Percentiles rank a stretch among this genome's conserved stretches.
phyloP scores from a whole-genome alignment of 2,329 filamentous ascomycete species.

The Apiospora phragmitis region DNA sequence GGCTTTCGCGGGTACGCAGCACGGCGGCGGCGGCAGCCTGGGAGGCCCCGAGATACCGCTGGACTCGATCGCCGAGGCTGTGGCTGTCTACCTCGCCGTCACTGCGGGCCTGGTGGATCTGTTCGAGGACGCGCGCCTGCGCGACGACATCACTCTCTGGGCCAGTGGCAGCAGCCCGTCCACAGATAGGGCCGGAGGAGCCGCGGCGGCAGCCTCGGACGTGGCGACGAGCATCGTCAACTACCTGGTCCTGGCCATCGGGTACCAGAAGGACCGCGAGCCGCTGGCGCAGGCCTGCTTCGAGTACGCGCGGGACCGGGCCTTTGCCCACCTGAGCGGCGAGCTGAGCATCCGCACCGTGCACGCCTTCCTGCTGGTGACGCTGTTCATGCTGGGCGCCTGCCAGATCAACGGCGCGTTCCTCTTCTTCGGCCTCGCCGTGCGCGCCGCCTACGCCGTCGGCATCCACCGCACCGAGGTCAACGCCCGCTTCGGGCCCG shows the following conservation, averaged over 20 bases:
- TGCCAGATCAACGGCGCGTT: constrained; percentile 58
- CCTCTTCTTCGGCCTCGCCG: constrained; percentile 55
- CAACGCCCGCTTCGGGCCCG: constrained; percentile 50
- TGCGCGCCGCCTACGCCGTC: constrained; percentile 52
- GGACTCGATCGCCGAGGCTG: constrained; percentile 17
- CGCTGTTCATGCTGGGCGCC: constrained; percentile 54
- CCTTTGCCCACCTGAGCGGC: constrained; percentile 44
- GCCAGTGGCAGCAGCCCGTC: constrained; percentile 28
- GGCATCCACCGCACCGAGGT: constrained; percentile 55
- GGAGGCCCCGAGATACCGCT: constrained; percentile 21
- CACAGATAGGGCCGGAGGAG: not conserved
- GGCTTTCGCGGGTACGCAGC: constrained; percentile 9
- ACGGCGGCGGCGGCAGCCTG: not conserved
- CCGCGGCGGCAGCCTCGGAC: constrained; percentile 20
- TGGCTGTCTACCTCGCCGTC: constrained; percentile 25
- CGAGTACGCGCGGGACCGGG: constrained; percentile 48
- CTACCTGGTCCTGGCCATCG: constrained; percentile 53
- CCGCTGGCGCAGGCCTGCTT: constrained; percentile 46
- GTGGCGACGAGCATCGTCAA: constrained; percentile 44
- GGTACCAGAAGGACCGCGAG: constrained; percentile 43
- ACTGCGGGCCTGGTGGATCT: constrained; percentile 50
- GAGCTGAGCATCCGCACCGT: constrained; percentile 51
- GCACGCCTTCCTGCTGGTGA: constrained; percentile 51
- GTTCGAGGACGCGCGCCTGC: constrained; percentile 43
- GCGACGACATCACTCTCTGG: constrained; percentile 45